phyloP scores from a whole-genome alignment of 1,284 basidiomycete genomes.

The Trametes pubescens region DNA sequence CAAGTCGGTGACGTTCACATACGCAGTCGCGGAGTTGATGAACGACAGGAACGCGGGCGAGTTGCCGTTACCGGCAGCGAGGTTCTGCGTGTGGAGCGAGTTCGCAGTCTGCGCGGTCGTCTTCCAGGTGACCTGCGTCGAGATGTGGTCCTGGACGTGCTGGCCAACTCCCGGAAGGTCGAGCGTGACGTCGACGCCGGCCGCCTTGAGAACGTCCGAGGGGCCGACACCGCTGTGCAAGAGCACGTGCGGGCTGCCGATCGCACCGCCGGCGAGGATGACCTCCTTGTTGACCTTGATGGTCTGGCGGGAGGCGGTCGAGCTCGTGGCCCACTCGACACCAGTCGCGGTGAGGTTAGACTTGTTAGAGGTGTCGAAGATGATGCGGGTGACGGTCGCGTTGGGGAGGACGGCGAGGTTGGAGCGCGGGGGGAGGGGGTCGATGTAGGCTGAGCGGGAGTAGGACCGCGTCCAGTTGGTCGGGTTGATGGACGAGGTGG shows the following conservation, averaged over 20 bases:
- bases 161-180: slow-evolving; percentile 80
- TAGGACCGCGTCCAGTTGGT: slow-evolving; percentile 74
- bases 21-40: slow-evolving; percentile 74
- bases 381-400: slow-evolving; percentile 65
- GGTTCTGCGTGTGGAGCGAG: slow-evolving; percentile 39
- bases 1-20: slow-evolving; percentile 63
- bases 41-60: slow-evolving; percentile 61
- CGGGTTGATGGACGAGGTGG: slow-evolving; percentile 71
- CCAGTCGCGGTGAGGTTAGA: slow-evolving; percentile 60
- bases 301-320: slow-evolving; percentile 46
- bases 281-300: slow-evolving; percentile 65
- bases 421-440: slow-evolving; percentile 60
- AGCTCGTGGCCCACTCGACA: slow-evolving; percentile 58
- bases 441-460: slow-evolving; percentile 74
- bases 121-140: slow-evolving; percentile 56
- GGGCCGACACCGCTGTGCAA: slow-evolving; percentile 80
- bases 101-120: slow-evolving; percentile 57
- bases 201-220: slow-evolving; percentile 56
- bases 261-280: slow-evolving; percentile 66
- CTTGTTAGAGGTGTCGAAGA: slow-evolving; percentile 53
- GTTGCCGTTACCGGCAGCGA: slow-evolving; percentile 32
- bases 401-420: slow-evolving; percentile 72
- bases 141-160: slow-evolving; percentile 78
- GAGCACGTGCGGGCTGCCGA: slow-evolving; percentile 73
- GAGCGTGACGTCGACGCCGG: slow-evolving; percentile 55